Evolutionary conservation across 163 green algal genomes (phyloP).

Genomic region (Prototheca stagnorum): DNA sequence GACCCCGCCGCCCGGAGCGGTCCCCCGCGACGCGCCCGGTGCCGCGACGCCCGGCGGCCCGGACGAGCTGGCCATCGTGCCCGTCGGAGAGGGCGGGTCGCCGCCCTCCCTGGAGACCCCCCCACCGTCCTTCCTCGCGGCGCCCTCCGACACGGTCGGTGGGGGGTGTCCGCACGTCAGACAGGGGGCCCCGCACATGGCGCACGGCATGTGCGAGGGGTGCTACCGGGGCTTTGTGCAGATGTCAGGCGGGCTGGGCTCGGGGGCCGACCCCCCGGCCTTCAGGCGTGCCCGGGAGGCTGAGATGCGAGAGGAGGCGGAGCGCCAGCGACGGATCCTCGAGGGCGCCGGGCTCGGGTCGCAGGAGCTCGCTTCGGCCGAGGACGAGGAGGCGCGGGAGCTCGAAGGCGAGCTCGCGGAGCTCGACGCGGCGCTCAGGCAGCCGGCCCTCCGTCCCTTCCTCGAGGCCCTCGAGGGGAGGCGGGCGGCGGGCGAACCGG

Average conservation of each 20-base stretch:
- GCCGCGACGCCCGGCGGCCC: not conserved
- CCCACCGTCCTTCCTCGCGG: no score
- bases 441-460: no score
- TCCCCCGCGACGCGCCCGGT: not conserved
- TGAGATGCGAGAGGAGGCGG: no score
- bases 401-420: not conserved
- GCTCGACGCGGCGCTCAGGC: no score
- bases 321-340: no score
- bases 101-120: no score
- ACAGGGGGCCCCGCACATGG: slow-evolving; percentile 10
- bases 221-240: slow-evolving; percentile 24
- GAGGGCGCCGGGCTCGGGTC: not conserved
- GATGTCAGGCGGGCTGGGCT: slow-evolving; percentile 7
- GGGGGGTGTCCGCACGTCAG: slow-evolving; percentile 11
- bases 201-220: slow-evolving; percentile 22
- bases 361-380: not conserved
- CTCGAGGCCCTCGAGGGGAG: no score
- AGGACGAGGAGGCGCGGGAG: not conserved
- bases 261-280: slow-evolving; percentile 20
- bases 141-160: no score
- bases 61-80: no score
- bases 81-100: no score
- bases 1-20: not conserved
- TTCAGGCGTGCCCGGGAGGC: slow-evolving; percentile 1
- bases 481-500: no score